Conservation (phyloP, 2,329 filamentous ascomycete species). For the Elsinoe perseae region DNA sequence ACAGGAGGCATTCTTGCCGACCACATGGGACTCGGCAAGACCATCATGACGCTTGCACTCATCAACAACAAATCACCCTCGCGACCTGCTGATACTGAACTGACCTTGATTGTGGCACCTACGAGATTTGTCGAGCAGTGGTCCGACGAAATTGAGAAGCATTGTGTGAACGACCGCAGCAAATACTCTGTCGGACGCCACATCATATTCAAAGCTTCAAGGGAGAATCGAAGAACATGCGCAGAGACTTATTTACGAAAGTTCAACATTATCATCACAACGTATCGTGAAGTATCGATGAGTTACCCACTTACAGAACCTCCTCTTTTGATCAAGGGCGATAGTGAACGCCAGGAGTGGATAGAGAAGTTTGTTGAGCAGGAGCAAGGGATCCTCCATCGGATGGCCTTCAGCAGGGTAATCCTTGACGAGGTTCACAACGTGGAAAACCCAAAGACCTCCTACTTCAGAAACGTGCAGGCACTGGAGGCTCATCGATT, state of each 20-base stretch:
- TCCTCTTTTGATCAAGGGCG: constrained; percentile 31
- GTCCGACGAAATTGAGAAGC: constrained; percentile 25
- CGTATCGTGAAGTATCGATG: constrained; percentile 35
- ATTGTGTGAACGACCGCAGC: constrained; percentile 18
- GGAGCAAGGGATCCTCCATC: constrained; percentile 33
- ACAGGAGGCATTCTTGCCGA: constrained; percentile 37
- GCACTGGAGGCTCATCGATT: constrained; percentile 32
- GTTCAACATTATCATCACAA: constrained; percentile 33
- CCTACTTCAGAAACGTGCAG: constrained; percentile 40
- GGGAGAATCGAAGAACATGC: constrained; percentile 8
- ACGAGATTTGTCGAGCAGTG: constrained; percentile 37
- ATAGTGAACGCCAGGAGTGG: constrained; percentile 35
- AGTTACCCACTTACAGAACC: constrained; percentile 37
- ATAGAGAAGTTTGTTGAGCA: constrained; percentile 29
- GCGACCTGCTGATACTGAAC: constrained; percentile 20
- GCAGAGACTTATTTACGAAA: constrained; percentile 13
- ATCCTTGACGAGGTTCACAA: constrained; percentile 51
- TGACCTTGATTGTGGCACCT: constrained; percentile 39
- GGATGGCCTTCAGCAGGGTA: constrained; percentile 42
- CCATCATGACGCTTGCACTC: constrained; percentile 37
- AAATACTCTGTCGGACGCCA: neutral
- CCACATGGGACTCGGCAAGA: constrained; percentile 38
- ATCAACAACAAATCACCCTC: constrained; percentile 35
- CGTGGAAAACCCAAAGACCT: constrained; percentile 44
- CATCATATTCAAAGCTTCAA: constrained; percentile 17